These are phyloP conservation scores for Microthyrium microscopicum DNA, from an alignment of 2,329 filamentous ascomycete genomes.

Conservation along the genomic window DNA sequence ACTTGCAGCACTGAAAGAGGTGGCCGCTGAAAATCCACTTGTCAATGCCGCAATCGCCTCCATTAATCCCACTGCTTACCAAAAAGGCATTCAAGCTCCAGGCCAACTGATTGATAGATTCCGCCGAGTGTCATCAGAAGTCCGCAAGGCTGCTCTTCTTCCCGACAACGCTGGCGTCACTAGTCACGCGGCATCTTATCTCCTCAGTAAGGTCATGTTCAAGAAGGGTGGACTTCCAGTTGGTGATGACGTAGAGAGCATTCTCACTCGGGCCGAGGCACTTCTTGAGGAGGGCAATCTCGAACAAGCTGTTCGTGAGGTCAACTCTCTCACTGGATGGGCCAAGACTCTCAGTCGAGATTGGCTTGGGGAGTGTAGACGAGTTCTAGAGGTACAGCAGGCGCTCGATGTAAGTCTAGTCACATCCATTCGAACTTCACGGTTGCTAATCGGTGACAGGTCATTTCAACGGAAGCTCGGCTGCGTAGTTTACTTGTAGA, in stretches of 20 bases:
- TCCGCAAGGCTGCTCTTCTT: conserved; percentile 82
- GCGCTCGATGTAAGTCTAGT: conserved; percentile 69
- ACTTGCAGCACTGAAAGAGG: conserved; percentile 85
- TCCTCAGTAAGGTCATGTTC: conserved; percentile 90
- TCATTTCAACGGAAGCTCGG: conserved; percentile 79
- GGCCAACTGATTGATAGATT: conserved; percentile 89
- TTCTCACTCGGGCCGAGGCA: conserved; percentile 76
- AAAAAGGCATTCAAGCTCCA: conserved; percentile 70
- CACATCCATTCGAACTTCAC: conserved; percentile 1
- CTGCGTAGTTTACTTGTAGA: conserved; percentile 77
- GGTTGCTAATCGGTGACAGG: conserved; percentile 28
- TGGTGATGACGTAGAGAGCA: conserved; percentile 83
- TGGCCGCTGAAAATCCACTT: conserved; percentile 66
- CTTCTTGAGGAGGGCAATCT: conserved; percentile 85
- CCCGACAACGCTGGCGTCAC: conserved; percentile 90
- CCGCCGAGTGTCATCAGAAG: conserved; percentile 78
- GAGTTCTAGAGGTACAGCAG: conserved; percentile 88
- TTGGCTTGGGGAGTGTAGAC: conserved; percentile 80
- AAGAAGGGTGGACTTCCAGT: conserved; percentile 69
- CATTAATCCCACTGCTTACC: conserved; percentile 86
- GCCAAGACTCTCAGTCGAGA: conserved; percentile 88
- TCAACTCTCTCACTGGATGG: conserved; percentile 88
- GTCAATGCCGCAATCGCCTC: conserved; percentile 91
- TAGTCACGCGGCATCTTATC: conserved; percentile 76
- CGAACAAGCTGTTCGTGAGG: conserved; percentile 80